Evolutionary conservation across 1,284 basidiomycete genomes (phyloP).

Genomic region (Melampsora larici-populina): DNA sequence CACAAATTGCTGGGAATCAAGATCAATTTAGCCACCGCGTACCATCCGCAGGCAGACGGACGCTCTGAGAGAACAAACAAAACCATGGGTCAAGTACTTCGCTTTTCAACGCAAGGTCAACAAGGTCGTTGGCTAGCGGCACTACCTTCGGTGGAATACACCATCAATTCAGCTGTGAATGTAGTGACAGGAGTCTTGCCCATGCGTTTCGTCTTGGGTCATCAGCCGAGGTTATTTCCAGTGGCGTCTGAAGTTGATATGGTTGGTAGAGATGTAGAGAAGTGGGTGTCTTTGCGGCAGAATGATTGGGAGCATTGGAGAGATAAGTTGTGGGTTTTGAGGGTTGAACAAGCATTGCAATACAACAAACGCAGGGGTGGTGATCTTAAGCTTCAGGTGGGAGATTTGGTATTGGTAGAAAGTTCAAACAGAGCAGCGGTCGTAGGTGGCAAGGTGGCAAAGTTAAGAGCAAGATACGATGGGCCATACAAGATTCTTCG

Average conservation of each 20-base stretch:
- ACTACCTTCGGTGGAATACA: not conserved
- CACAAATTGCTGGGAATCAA: not conserved
- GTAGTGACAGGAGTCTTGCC: not conserved
- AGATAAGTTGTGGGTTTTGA: not conserved
- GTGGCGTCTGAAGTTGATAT: not conserved
- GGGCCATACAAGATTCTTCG: not conserved
- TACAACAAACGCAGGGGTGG: not conserved
- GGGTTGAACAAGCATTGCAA: not conserved
- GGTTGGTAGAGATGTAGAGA: not conserved
- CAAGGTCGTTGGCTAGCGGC: not conserved
- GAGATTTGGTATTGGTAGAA: not conserved
- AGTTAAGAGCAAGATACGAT: not conserved
- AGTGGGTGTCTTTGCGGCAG: not conserved
- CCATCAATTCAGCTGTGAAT: not conserved
- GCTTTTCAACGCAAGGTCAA: not conserved
- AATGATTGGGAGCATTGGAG: not conserved
- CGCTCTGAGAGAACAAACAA: conserved; percentile 7
- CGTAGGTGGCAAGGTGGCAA: not conserved
- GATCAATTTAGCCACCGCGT: not conserved
- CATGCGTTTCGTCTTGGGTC: not conserved
- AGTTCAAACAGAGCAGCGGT: too few species aligned
- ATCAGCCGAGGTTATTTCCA: not conserved
- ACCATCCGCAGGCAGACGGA: conserved; percentile 1
- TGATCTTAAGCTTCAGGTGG: not conserved
- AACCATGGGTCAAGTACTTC: not conserved